Conservation (phyloP, 768 basidiomycete species). For the Exsudoporus frostii region DNA sequence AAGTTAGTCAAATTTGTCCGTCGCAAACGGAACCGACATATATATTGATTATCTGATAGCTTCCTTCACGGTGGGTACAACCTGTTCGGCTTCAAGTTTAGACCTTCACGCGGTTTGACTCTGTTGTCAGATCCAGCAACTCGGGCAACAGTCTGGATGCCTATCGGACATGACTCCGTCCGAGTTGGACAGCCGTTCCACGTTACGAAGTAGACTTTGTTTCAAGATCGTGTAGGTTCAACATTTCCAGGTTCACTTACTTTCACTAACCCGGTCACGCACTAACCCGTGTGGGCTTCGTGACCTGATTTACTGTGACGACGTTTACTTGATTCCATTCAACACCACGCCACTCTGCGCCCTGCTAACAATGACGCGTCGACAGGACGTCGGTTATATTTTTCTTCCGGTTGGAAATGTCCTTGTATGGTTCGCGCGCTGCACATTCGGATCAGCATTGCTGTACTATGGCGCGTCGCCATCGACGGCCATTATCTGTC, state of each 20-base stretch:
- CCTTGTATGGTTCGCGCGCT: neutral
- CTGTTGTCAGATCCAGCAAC: neutral
- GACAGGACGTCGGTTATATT: neutral
- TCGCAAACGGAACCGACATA: neutral
- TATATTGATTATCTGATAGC: no score
- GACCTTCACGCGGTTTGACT: neutral
- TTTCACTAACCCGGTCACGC: neutral
- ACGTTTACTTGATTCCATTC: neutral
- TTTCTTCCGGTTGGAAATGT: neutral
- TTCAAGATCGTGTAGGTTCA: neutral
- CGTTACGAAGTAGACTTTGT: neutral
- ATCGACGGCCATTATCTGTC: neutral
- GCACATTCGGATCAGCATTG: neutral
- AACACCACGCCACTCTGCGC: no score
- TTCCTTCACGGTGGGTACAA: no score
- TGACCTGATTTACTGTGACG: no score
- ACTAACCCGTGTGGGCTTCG: neutral
- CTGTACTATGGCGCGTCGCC: neutral
- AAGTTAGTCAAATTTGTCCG: no score
- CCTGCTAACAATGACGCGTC: no score
- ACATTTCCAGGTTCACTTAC: neutral
- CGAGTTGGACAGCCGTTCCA: neutral
- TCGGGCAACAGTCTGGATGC: neutral
- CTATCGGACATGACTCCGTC: neutral
- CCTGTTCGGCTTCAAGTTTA: neutral